A percentile compares a stretch with the other conserved stretches of the same genome.
Conservation (phyloP, 192 early-diverging fungal species). For the Dissophora ornata region DNA sequence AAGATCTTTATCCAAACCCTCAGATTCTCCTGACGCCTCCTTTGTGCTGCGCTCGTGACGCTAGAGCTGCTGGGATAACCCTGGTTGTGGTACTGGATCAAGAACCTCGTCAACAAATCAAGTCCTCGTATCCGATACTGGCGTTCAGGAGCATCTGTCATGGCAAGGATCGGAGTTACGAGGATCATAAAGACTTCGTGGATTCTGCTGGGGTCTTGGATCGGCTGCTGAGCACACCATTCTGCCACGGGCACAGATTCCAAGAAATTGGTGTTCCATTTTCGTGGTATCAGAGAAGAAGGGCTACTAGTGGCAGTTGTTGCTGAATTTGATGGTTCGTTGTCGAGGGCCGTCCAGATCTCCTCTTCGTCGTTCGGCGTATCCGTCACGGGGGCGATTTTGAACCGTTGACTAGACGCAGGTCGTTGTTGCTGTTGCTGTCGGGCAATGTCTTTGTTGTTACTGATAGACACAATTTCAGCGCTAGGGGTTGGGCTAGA, state of each 20-base stretch:
- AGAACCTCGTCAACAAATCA: conserved; percentile 25
- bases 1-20: conserved; percentile 53
- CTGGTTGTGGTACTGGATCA: conserved; percentile 22
- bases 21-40: neutral
- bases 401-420: neutral
- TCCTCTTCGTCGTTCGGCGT: conserved; percentile 41
- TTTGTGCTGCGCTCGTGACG: too few species aligned
- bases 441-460: neutral
- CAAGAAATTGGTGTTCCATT: conserved; percentile 32
- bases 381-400: conserved; percentile 34
- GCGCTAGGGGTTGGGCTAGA: too few species aligned
- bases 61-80: too few species aligned
- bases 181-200: conserved; percentile 47
- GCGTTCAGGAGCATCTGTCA: conserved; percentile 21
- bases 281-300: neutral
- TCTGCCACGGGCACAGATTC: conserved; percentile 30
- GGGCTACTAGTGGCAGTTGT: neutral
- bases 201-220: conserved; percentile 25
- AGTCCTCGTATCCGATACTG: conserved; percentile 27
- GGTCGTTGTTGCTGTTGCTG: neutral
- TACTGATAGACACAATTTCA: neutral
- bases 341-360: neutral
- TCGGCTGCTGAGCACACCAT: conserved; percentile 46
- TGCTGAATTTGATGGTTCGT: neutral
- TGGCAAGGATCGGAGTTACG: conserved; percentile 24